Percentiles rank a stretch among this genome's conserved stretches.
Evolutionary conservation across 192 early-diverging fungal genomes (phyloP).

Genomic region (Fimicolochytrium jonesii): DNA sequence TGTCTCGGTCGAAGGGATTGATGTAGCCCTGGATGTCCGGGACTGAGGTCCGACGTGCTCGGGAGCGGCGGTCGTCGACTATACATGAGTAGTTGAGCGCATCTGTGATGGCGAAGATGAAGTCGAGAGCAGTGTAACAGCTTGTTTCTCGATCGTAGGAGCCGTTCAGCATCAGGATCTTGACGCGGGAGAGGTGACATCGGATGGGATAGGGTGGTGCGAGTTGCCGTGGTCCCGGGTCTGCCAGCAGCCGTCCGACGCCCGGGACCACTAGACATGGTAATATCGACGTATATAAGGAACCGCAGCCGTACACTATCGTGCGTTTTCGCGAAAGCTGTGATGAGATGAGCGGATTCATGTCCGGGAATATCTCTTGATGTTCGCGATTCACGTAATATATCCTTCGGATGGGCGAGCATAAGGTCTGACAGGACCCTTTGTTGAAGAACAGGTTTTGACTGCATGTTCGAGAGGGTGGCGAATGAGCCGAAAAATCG

Average conservation of each 20-base stretch:
- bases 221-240: conserved; percentile 25
- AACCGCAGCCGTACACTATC: conserved; percentile 67
- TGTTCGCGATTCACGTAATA: conserved; percentile 70
- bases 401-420: conserved; percentile 52
- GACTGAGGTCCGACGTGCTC: not conserved
- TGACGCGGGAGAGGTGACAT: conserved; percentile 20
- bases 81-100: conserved; percentile 53
- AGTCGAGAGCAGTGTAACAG: conserved; percentile 67
- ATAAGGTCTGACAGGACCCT: conserved; percentile 32
- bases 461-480: too few relatives aligned
- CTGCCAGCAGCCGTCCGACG: conserved; percentile 57
- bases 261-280: conserved; percentile 67
- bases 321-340: conserved; percentile 46
- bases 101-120: conserved; percentile 60
- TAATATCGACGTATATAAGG: conserved; percentile 66
- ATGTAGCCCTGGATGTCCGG: not conserved
- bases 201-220: not conserved
- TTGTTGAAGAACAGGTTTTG: conserved; percentile 58
- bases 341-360: conserved; percentile 54
- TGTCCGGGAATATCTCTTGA: conserved; percentile 60
- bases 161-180: conserved; percentile 67
- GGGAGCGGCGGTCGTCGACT: conserved; percentile 17
- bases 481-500: too few relatives aligned
- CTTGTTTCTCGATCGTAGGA: conserved; percentile 63
- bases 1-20: too few relatives aligned